These are phyloP conservation scores for Botrytis pseudocinerea DNA, from an alignment of 2,329 filamentous ascomycete genomes.

Conservation along the genomic window DNA sequence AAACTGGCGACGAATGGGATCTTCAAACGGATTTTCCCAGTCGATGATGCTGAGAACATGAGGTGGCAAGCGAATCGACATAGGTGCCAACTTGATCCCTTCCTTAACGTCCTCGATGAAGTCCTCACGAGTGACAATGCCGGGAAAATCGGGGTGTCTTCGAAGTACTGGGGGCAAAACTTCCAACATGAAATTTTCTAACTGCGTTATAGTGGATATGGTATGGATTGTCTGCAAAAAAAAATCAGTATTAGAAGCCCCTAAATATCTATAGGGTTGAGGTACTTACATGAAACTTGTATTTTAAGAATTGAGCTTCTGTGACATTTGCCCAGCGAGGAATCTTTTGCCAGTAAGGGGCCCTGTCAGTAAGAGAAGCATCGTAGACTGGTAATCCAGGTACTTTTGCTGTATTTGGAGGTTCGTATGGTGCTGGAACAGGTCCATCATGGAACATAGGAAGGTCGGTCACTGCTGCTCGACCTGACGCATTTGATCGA, in stretches of 20 bases:
- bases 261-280: background rate
- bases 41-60: conserved; percentile 60
- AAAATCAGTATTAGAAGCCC: background rate
- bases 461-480: conserved; percentile 12
- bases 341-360: conserved; percentile 53
- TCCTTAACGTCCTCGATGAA: conserved; percentile 56
- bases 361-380: conserved; percentile 26
- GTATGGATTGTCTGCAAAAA: conserved; percentile 2
- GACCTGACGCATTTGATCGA: conserved; percentile 23
- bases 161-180: conserved; percentile 54
- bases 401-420: background rate
- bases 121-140: conserved; percentile 50
- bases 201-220: conserved; percentile 24
- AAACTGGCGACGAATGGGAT: conserved; percentile 62
- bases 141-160: conserved; percentile 37
- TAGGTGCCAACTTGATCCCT: conserved; percentile 56
- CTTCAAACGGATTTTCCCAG: conserved; percentile 58
- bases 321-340: conserved; percentile 52
- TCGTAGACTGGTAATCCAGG: conserved; percentile 18
- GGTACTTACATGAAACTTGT: conserved; percentile 56
- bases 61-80: conserved; percentile 61
- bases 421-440: conserved; percentile 14
- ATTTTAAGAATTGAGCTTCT: conserved; percentile 51
- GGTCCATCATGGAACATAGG: conserved; percentile 17
- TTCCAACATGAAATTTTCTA: conserved; percentile 51